Percentiles rank a stretch among this genome's conserved stretches.
Evolutionary conservation across 2,329 filamentous ascomycete genomes (phyloP).

Genomic region (Allantophomopsis lycopodina): DNA sequence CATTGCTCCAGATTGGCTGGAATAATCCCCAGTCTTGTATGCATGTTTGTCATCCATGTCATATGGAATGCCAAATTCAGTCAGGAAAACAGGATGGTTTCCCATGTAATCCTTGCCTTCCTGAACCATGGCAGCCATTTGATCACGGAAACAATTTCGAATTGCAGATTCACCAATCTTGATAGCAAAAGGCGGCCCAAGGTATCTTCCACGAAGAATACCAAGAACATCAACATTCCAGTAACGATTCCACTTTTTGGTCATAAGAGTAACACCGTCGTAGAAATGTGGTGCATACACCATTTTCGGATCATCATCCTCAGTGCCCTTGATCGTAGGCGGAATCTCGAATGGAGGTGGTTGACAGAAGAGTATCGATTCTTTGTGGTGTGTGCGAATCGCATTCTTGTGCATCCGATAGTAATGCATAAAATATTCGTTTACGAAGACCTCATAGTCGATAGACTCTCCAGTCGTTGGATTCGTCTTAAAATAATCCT

Average conservation of each 20-base stretch:
- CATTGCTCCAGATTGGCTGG: conserved; percentile 80
- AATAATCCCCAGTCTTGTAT: conserved; percentile 91
- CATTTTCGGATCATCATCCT: conserved; percentile 80
- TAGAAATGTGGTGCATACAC: conserved; percentile 94
- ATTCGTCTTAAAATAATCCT: conserved; percentile 77
- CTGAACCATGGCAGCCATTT: conserved; percentile 67
- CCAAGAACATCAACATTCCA: conserved; percentile 98
- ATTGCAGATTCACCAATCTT: conserved; percentile 90
- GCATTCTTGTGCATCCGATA: conserved; percentile 65
- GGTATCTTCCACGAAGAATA: conserved; percentile 76
- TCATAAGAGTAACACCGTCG: conserved; percentile 91
- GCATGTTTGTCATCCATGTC: conserved; percentile 97
- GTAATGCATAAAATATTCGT: conserved; percentile 80
- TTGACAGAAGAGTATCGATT: conserved; percentile 81
- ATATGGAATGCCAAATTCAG: conserved; percentile 94
- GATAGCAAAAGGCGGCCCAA: conserved; percentile 80
- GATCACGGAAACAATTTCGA: conserved; percentile 81
- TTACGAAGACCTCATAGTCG: conserved; percentile 77
- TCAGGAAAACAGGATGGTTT: conserved; percentile 76
- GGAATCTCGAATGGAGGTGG: conserved; percentile 87
- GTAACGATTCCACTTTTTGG: conserved; percentile 94
- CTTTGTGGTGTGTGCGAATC: conserved; percentile 62
- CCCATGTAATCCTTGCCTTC: conserved; percentile 86
- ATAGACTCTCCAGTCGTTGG: conserved; percentile 61
- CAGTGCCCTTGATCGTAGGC: conserved; percentile 72